phyloP scores from a whole-genome alignment of 139 green algal species.

The Pycnococcus provasolii region DNA sequence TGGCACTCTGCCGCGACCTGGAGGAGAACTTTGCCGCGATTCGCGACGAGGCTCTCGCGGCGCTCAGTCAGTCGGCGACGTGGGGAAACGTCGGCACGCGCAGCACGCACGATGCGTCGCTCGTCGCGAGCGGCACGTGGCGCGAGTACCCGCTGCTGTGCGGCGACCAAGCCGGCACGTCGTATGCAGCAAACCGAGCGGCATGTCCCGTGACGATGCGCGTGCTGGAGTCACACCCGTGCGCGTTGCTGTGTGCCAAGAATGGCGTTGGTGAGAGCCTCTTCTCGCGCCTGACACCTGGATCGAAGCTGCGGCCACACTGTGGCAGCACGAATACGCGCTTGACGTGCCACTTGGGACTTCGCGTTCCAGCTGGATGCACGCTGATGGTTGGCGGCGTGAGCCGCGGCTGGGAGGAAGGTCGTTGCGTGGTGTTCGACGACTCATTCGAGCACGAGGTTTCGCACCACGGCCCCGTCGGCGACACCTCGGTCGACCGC shows the following conservation, averaged over 20 bases:
- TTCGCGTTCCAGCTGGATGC: background rate
- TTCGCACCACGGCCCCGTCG: background rate
- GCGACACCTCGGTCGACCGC: background rate
- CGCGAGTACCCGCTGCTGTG: background rate
- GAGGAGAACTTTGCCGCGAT: background rate
- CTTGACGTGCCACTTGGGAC: background rate
- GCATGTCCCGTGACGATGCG: too few relatives aligned
- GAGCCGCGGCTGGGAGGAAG: background rate
- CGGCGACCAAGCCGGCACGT: background rate
- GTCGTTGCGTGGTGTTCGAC: background rate
- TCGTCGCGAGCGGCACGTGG: background rate
- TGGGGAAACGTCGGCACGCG: background rate
- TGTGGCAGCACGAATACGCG: background rate
- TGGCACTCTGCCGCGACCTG: background rate
- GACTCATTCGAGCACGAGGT: conserved; percentile 2
- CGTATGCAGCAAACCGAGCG: too few relatives aligned
- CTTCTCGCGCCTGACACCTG: too few relatives aligned
- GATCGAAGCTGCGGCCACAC: too few relatives aligned
- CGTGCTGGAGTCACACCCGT: too few relatives aligned
- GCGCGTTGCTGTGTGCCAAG: too few relatives aligned
- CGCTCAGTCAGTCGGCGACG: background rate
- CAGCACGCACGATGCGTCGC: background rate
- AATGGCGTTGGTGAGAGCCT: too few relatives aligned
- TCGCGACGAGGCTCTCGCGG: background rate
- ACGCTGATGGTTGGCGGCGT: background rate